phyloP scores from a whole-genome alignment of 2,329 filamentous ascomycete species.

The Colletotrichum spinosum region DNA sequence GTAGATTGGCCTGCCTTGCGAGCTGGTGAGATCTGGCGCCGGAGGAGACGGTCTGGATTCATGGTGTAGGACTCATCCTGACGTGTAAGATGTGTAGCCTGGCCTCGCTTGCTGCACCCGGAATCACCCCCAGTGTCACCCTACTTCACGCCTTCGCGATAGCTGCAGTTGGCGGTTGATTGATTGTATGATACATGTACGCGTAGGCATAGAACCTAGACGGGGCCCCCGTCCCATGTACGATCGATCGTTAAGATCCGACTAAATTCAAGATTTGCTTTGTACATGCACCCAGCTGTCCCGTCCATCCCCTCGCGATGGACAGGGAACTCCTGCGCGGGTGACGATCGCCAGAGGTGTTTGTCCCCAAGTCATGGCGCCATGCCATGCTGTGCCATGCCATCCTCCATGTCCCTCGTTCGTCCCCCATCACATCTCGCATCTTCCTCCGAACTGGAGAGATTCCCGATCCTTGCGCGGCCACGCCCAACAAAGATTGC shows the following conservation, averaged over 20 bases:
- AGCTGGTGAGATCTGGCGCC: background rate
- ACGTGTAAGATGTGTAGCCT: background rate
- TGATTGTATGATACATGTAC: background rate
- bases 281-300: slow-evolving; percentile 1
- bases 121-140: background rate
- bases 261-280: slow-evolving; percentile 10
- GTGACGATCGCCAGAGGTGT: too few species aligned
- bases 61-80: background rate
- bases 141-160: background rate
- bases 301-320: background rate
- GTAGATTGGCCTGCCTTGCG: background rate
- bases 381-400: background rate
- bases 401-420: background rate
- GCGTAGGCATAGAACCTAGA: too few species aligned
- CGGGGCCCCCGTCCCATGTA: slow-evolving; percentile 1
- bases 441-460: background rate
- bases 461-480: background rate
- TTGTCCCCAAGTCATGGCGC: background rate
- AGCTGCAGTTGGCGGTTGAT: background rate
- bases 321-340: too few species aligned
- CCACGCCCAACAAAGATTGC: background rate
- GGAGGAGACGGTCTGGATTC: too few species aligned
- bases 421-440: background rate
- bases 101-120: background rate
- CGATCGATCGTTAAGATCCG: slow-evolving; percentile 11